Conservation (phyloP, 2,329 filamentous ascomycete species). For the Stemphylium lycopersici region DNA sequence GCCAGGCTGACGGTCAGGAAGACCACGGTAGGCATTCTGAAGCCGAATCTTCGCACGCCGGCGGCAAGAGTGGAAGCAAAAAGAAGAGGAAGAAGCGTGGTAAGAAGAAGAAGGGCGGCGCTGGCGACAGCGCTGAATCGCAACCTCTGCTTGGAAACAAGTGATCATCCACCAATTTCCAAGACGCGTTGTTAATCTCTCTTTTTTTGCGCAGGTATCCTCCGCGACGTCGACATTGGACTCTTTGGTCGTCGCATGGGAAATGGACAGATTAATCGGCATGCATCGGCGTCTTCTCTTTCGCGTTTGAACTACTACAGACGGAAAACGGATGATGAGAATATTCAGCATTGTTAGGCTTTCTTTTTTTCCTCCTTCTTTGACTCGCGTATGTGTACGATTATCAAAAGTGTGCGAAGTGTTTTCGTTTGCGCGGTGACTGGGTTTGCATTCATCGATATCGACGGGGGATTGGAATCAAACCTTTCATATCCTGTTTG, state of each 20-base stretch:
- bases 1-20: slow-evolving; percentile 29
- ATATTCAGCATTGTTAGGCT: slow-evolving; percentile 6
- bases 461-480: neutral
- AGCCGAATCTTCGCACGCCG: slow-evolving; percentile 27
- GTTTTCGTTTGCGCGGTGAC: neutral
- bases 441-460: neutral
- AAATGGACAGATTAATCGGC: neutral
- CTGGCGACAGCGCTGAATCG: slow-evolving; percentile 35
- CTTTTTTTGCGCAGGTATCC: neutral
- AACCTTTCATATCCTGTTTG: no score
- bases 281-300: neutral
- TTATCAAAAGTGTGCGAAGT: neutral
- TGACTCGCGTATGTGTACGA: neutral
- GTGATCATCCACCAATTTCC: neutral
- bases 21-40: slow-evolving; percentile 28
- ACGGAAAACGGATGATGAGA: slow-evolving; percentile 1
- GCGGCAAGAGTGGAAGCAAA: slow-evolving; percentile 32
- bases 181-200: slow-evolving; percentile 1
- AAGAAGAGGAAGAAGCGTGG: slow-evolving; percentile 48
- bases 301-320: neutral
- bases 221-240: slow-evolving; percentile 4
- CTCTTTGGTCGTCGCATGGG: neutral
- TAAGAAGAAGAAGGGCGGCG: slow-evolving; percentile 46
- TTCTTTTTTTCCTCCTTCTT: neutral
- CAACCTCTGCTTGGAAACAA: slow-evolving; percentile 39